These are phyloP conservation scores for Wickerhamomyces hampshirensis DNA, from an alignment of 805 yeast genomes.

Conservation along the genomic window DNA sequence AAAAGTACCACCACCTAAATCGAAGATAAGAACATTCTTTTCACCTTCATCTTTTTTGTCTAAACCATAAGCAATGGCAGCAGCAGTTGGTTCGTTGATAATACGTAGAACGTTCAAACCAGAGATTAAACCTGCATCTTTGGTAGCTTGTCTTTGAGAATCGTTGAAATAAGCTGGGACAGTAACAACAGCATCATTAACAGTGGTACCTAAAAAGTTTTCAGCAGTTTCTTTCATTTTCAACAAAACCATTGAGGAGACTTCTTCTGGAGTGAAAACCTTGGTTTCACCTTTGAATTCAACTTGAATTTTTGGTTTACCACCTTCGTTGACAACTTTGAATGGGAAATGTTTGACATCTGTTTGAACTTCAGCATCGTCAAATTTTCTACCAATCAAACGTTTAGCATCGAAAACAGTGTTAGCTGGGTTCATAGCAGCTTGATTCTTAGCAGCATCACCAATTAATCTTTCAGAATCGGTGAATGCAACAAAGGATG, in stretches of 20 bases:
- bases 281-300: slow-evolving; percentile 70
- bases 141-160: slow-evolving; percentile 21
- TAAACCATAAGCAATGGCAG: slow-evolving; percentile 66
- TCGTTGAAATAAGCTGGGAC: slow-evolving; percentile 22
- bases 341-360: slow-evolving; percentile 87
- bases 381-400: slow-evolving; percentile 86
- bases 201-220: slow-evolving; percentile 77
- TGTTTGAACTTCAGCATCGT: slow-evolving; percentile 70
- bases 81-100: slow-evolving; percentile 21
- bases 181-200: slow-evolving; percentile 80
- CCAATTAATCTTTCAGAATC: slow-evolving; percentile 65
- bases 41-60: slow-evolving; percentile 73
- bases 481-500: slow-evolving; percentile 93
- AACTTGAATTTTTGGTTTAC: slow-evolving; percentile 67
- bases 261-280: slow-evolving; percentile 89
- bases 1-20: slow-evolving; percentile 97
- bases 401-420: slow-evolving; percentile 92
- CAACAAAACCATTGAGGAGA: slow-evolving; percentile 85
- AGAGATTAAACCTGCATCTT: slow-evolving; percentile 19
- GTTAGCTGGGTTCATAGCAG: slow-evolving; percentile 87
- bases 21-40: slow-evolving; percentile 87
- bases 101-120: slow-evolving; percentile 21
- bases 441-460: slow-evolving; percentile 44
- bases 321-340: slow-evolving; percentile 65
- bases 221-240: slow-evolving; percentile 94